These are phyloP conservation scores for Phragmites australis DNA, from an alignment of 176 grass and related monocot genomes.

Conservation along the genomic window DNA sequence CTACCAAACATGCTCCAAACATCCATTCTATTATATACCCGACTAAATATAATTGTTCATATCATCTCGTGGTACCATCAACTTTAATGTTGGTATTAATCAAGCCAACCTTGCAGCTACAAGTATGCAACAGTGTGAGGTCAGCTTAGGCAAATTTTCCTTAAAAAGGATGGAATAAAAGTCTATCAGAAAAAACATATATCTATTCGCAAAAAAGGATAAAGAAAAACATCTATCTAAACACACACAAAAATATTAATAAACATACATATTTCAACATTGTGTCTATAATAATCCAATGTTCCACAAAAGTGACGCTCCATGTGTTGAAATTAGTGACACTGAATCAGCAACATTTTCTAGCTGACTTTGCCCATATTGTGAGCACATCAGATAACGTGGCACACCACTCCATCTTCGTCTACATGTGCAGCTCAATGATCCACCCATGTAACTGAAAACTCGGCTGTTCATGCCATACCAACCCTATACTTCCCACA, in stretches of 20 bases:
- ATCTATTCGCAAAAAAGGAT: too few relatives aligned
- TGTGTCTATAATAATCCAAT: neutral
- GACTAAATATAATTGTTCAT: neutral
- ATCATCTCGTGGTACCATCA: neutral
- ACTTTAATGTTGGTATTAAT: neutral
- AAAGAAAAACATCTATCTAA: neutral
- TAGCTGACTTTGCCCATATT: neutral
- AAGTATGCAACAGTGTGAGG: neutral
- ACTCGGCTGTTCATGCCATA: neutral
- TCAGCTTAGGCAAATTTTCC: neutral
- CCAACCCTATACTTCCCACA: neutral
- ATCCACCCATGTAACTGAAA: neutral
- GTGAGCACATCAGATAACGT: neutral
- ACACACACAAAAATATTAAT: neutral
- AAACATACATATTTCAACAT: neutral
- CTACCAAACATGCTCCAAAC: too few relatives aligned
- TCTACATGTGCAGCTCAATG: neutral
- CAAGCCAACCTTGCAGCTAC: neutral
- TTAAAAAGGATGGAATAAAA: neutral
- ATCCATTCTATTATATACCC: neutral
- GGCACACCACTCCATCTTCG: neutral
- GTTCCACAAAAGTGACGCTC: neutral
- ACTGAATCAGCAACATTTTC: neutral
- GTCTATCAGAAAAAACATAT: neutral
- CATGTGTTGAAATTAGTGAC: neutral